Evolutionary conservation across 176 grass and related monocot genomes (phyloP).

Genomic region (Microstegium vimineum): DNA sequence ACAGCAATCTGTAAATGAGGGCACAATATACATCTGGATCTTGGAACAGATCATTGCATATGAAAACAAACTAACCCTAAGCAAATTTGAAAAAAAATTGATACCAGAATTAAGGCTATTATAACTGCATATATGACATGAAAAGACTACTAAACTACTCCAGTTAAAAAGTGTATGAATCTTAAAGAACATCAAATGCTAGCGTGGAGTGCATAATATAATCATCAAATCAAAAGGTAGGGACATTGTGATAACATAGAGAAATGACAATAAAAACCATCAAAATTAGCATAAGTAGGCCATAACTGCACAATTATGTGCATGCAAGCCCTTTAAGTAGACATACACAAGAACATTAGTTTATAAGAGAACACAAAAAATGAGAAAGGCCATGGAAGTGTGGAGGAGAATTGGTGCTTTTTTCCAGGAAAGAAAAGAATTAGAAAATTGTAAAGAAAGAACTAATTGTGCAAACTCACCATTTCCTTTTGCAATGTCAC

Average conservation of each 20-base stretch:
- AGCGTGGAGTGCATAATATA: background rate
- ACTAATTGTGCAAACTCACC: slow-evolving; percentile 54
- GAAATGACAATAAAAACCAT: background rate
- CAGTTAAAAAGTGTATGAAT: background rate
- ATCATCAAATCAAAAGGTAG: background rate
- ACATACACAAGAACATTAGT: background rate
- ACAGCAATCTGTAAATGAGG: background rate
- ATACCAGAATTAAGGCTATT: background rate
- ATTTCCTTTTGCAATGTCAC: slow-evolving; percentile 77
- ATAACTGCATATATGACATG: background rate
- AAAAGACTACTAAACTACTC: background rate
- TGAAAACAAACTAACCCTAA: background rate
- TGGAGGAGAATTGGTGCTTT: background rate
- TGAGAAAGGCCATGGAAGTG: background rate
- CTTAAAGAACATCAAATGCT: background rate
- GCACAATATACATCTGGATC: background rate
- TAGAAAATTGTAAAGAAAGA: background rate
- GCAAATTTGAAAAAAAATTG: background rate
- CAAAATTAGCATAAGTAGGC: slow-evolving; percentile 5
- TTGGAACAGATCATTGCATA: background rate
- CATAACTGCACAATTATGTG: background rate
- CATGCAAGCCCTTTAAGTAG: slow-evolving; percentile 2
- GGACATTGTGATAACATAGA: background rate
- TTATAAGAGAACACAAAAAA: slow-evolving; percentile 17
- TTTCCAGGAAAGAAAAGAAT: background rate